Evolutionary conservation across 305 asterid species (phyloP).

Genomic region (Fraxinus platypoda): DNA sequence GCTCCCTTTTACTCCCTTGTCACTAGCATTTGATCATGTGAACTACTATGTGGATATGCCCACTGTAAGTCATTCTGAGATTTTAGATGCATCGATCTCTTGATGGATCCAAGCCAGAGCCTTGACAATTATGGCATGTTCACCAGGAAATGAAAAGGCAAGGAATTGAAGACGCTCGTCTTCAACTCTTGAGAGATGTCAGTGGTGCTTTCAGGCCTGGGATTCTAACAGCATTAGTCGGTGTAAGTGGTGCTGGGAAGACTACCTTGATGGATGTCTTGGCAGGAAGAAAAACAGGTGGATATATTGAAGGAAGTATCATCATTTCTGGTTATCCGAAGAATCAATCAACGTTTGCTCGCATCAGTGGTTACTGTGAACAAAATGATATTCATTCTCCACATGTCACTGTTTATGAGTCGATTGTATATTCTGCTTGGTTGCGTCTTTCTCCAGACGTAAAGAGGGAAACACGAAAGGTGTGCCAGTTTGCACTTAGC

Average conservation of each 20-base stretch:
- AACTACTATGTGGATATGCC: slow-evolving; percentile 48
- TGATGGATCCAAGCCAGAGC: not conserved
- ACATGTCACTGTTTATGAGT: slow-evolving; percentile 47
- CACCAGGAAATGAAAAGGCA: slow-evolving; percentile 47
- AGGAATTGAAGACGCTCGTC: slow-evolving; percentile 34
- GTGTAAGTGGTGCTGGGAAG: slow-evolving; percentile 60
- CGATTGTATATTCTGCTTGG: slow-evolving; percentile 55
- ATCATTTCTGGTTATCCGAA: slow-evolving; percentile 44
- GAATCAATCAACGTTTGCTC: slow-evolving; percentile 47
- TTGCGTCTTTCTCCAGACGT: slow-evolving; percentile 42
- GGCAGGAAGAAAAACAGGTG: slow-evolving; percentile 55
- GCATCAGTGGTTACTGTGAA: slow-evolving; percentile 54
- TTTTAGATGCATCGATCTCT: not conserved
- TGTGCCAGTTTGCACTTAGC: not conserved
- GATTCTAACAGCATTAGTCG: slow-evolving; percentile 46
- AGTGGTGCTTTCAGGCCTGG: slow-evolving; percentile 57
- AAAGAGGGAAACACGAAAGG: slow-evolving; percentile 19
- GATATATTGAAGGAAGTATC: slow-evolving; percentile 49
- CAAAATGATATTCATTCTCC: slow-evolving; percentile 57
- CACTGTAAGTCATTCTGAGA: slow-evolving; percentile 29
- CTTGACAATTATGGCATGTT: not conserved
- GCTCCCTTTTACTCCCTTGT: slow-evolving; percentile 40
- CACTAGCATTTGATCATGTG: slow-evolving; percentile 36
- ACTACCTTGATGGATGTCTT: slow-evolving; percentile 58
- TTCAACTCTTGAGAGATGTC: slow-evolving; percentile 39